Evolutionary conservation across 176 grass and related monocot species (phyloP).

Genomic region (Phoenix roebelenii): DNA sequence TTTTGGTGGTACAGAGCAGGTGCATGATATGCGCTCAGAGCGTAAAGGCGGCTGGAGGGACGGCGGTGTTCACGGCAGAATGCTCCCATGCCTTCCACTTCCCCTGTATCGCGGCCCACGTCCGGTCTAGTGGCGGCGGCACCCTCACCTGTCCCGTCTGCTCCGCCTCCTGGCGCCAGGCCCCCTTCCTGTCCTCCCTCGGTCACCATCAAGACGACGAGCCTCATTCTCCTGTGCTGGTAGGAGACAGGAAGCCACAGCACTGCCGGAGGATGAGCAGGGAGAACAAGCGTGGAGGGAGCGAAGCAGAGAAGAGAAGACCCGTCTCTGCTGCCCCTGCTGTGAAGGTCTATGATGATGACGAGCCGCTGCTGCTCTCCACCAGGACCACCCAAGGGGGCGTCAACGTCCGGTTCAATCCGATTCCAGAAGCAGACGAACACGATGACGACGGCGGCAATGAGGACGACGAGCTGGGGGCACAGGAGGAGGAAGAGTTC

Average conservation of each 20-base stretch:
- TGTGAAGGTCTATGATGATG: conserved; percentile 75
- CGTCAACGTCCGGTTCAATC: conserved; percentile 37
- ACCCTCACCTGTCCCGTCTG: conserved; percentile 67
- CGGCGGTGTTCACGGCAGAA: conserved; percentile 91
- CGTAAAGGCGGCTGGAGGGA: conserved; percentile 49
- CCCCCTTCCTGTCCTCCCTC: conserved; percentile 46
- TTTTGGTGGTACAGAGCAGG: conserved; percentile 32
- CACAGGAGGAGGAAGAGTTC: conserved; percentile 27
- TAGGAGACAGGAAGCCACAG: no score
- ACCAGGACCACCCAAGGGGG: conserved; percentile 26
- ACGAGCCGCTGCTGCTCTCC: conserved; percentile 48
- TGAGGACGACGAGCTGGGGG: background rate
- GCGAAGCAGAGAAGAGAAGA: background rate
- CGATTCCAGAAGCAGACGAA: conserved; percentile 72
- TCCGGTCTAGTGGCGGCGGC: conserved; percentile 27
- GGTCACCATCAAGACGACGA: conserved; percentile 10
- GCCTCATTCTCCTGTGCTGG: no score
- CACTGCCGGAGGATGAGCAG: no score
- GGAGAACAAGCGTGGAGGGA: no score
- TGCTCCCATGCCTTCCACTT: conserved; percentile 93
- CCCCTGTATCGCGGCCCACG: conserved; percentile 63
- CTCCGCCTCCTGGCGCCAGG: conserved; percentile 53
- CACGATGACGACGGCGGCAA: conserved; percentile 25
- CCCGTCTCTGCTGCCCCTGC: no score
- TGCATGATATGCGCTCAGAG: conserved; percentile 63